Base-by-base conservation (phyloP, 2,329 filamentous ascomycete genomes). In the Zopfia rhizophila region DNA sequence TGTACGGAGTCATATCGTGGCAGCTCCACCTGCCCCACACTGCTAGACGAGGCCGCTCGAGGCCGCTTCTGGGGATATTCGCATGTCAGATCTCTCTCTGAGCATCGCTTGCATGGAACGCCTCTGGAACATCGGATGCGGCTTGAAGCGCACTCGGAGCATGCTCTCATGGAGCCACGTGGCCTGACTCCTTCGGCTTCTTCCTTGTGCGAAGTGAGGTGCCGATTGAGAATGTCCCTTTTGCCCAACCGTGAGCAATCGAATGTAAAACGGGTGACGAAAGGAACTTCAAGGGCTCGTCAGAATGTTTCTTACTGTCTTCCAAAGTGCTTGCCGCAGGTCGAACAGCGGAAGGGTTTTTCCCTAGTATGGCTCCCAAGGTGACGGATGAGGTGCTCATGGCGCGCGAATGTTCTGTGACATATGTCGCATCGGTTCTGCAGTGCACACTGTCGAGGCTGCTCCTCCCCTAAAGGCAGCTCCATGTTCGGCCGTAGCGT, bases 41-140 rank as follows among this genome's bases (percentile, higher is more conserved):
- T n/a, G n/a, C n/a, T n/a, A n/a, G n/a, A n/a, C n/a, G n/a, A n/a
- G n/a, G n/a, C n/a, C n/a, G n/a, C n/a, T n/a, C n/a, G n/a, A n/a
- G n/a, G n/a, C n/a, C n/a, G n/a, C n/a, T 31, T 14, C 27, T 48
- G 29, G 10, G 63, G 61, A 38, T 65, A 66, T n/a, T 43, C 21
- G 39, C 65, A 68, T 19, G 48, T 37, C 8, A 53, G 22, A 7
- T 37, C 45, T 8, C 63, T 57, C 10, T 54, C 45, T 16, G 38
- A 40, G 39, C 66, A 68, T 16, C 65, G 50, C 2, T 38, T 38
- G 23, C 66, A 69, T n/a, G 46, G 50, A 10, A 48, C 38, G 7
- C 53, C 58, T 22, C 66, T 63, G 22, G 65, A 61, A 37, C 65
- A 69, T 39, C 56, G 55, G 7, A 65, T 58, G 21, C 65, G 65